Evolutionary conservation across 73 alveolate species (phyloP), one percentile per base, ranked within the genome.

Genomic region (Tetrahymena thermophila): DNA sequence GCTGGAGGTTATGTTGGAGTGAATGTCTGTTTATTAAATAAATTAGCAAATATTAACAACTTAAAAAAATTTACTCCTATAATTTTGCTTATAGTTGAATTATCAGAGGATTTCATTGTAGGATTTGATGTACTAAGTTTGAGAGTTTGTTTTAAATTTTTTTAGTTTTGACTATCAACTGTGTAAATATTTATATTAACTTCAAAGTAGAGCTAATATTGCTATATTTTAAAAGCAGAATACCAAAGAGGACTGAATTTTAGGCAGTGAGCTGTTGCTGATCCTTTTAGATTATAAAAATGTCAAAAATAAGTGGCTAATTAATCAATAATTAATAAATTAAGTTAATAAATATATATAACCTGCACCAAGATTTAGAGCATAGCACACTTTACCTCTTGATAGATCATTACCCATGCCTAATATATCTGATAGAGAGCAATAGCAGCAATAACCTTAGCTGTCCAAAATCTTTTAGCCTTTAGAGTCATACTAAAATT

Each of bases 401-500:
- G 94, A 93, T 40, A 35, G 35, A 19, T 57, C 83, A 34, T 94
- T 84, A 3, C 96, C 50, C 94, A 94, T 55, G 31, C 56, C 96
- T 14, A 44, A 43, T 95, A 97, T 28, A 94, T 85, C 94, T 55
- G 42, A 34, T 95, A 94, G 84, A 84, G 71, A 56, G 57, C 99
- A 97, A 23, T 94, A 37, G 93, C 99, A 97, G 93, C 99, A 97
- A 94, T 96, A 97, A 16, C 99, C 99, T 95, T 97, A 97, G 84
- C 97, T 85, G 94, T 97, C 94, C 35, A 35, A 35, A 8, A 97
- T 96, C 71, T 96, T 97, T 84, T 96, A 93, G 10, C 95, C 95
- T 35, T 50, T 42, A 35, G 94, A 40, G 50, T 94, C 94, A 44
- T 93, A 55, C 40, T 96, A 94, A 96, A 97, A 97, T 28, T 97